These are phyloP conservation scores for Daldinia decipiens DNA, from an alignment of 495 filamentous ascomycete species.

Conservation along the genomic window DNA sequence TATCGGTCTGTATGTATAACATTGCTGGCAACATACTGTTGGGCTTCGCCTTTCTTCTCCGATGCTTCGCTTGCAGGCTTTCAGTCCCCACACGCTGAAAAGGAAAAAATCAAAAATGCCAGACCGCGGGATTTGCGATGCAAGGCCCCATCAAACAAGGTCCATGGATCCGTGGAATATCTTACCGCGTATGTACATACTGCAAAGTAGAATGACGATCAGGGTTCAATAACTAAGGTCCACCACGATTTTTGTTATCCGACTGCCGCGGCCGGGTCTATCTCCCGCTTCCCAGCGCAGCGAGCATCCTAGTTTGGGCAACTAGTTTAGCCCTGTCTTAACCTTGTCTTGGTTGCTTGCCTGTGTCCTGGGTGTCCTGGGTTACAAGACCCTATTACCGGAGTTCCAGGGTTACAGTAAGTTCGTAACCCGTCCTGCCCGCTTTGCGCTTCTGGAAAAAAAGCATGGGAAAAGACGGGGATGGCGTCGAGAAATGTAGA, in stretches of 20 bases:
- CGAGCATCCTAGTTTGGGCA: conserved; percentile 3
- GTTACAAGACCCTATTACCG: conserved; percentile 25
- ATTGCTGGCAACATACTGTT: conserved; percentile 41
- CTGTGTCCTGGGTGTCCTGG: conserved; percentile 34
- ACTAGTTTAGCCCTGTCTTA: conserved; percentile 4
- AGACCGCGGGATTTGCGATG: conserved; percentile 41
- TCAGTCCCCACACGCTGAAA: conserved; percentile 30
- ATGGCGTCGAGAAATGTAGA: background rate
- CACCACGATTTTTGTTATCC: conserved; percentile 32
- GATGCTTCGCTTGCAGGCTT: conserved; percentile 33
- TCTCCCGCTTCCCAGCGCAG: conserved; percentile 36
- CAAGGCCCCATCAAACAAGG: conserved; percentile 42
- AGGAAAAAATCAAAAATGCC: conserved; percentile 7
- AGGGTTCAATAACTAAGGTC: conserved; percentile 41
- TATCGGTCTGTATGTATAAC: conserved; percentile 35
- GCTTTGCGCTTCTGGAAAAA: conserved; percentile 35
- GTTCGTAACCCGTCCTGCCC: conserved; percentile 22
- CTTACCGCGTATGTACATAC: background rate
- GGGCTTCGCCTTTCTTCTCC: conserved; percentile 33
- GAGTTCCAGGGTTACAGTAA: conserved; percentile 38
- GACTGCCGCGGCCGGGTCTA: conserved; percentile 44
- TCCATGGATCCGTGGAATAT: conserved; percentile 32
- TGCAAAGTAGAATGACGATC: conserved; percentile 37
- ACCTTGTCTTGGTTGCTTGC: background rate
- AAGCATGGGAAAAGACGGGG: background rate